Evolutionary conservation across 1,139 yeast species (phyloP), one percentile per base, ranked within the genome.

Genomic region (Blastobotrys persicus): DNA sequence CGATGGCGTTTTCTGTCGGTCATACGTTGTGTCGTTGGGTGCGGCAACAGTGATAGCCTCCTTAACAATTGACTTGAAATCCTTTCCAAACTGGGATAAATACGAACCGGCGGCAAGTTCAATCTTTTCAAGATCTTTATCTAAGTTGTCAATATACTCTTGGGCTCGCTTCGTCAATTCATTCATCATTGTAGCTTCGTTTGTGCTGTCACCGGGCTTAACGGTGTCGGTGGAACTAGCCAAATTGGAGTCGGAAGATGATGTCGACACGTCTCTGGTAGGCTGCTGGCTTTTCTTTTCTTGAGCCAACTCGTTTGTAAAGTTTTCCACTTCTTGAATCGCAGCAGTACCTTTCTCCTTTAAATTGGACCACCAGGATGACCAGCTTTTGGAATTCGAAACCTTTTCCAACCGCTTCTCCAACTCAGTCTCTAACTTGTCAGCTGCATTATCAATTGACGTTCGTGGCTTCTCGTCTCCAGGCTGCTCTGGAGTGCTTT

Each of bases 21-120:
- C 47, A 28, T 31, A 12, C 32, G 32, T 6, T 3, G 31, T 17
- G 18, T 50, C 13, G 47, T 46, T 5, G 69, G 39, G 67, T 1
- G 70, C 68, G 11, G 67, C 71, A 1, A 80, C 72, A 1, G 74
- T 59, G 4, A 81, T 77, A 3, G 82, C 76, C 3, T 72, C 78
- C 40, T 80, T 74, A 46, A 85, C 71, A 57, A 84, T 77, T 3
- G 80, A 73, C 33, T 58, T 59, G 28, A 72, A 50, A 40, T 67
- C 70, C n/a, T 60, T 57, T 2, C 89, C 78, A 51, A 85, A 71
- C 60, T 76, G 79, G 40, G 72, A 66, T 12, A 83, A 79, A 55
- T 80, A 81, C 31, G 74, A 73, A 0, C 84, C 79, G 0, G 92
- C 88, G 42, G 73, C 73, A 52, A 76, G 76, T 61, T 84, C 95